Conservation (phyloP, 225 moss, liverwort and hornwort genomes). For the Sphagnum contortum region DNA sequence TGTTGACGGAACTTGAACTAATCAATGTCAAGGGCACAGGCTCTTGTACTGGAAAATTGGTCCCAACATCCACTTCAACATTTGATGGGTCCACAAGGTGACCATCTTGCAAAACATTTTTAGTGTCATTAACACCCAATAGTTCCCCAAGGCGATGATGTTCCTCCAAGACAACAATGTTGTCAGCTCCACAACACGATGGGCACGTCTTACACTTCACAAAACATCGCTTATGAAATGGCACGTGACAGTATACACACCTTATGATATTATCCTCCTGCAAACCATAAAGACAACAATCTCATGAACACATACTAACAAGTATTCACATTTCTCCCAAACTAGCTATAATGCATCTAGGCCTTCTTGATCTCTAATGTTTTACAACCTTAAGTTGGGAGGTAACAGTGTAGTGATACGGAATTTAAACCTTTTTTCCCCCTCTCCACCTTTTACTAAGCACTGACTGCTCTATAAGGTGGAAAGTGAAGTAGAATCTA, state of each 20-base stretch:
- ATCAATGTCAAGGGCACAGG: neutral
- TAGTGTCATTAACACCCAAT: neutral
- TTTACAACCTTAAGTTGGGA: too few species aligned
- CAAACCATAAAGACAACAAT: conserved; percentile 6
- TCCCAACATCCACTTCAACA: neutral
- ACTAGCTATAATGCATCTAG: neutral
- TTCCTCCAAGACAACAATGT: conserved; percentile 24
- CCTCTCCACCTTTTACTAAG: too few species aligned
- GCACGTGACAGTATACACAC: conserved; percentile 64
- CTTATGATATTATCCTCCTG: conserved; percentile 78
- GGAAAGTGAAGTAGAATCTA: too few species aligned
- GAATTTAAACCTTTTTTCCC: too few species aligned
- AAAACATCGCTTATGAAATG: conserved; percentile 76
- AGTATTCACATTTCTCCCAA: neutral
- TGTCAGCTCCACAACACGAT: conserved; percentile 39
- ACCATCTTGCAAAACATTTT: conserved; percentile 8
- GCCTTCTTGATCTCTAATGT: too few species aligned
- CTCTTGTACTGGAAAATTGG: neutral
- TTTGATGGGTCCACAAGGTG: too few species aligned
- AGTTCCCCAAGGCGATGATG: neutral
- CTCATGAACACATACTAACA: neutral
- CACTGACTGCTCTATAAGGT: too few species aligned
- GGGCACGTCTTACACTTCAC: conserved; percentile 43
- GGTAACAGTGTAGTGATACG: too few species aligned
- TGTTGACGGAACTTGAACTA: neutral